Base-by-base conservation (phyloP, 495 filamentous ascomycete genomes). In the Monascus purpureus region DNA sequence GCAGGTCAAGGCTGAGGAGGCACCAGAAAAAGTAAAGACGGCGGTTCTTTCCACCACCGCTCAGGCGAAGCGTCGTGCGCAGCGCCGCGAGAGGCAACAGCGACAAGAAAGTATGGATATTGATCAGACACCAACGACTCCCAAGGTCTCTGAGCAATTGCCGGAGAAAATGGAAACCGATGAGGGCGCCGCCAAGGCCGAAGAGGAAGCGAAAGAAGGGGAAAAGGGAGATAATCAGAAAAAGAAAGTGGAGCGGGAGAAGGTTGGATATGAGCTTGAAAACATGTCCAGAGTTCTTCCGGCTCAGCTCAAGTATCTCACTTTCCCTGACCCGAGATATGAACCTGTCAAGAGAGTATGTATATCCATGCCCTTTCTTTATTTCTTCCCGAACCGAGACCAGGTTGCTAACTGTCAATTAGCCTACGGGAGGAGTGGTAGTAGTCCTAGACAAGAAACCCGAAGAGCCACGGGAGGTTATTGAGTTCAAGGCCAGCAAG, bases 221-320 rank as follows among this genome's bases (percentile, higher is more conserved):
- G 77, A 82, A 17, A 82, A 80, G 55, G 71, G 72, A 29, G 72
- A 72, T 32, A 48, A 53, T 9, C 53, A 62, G 38, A 80, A 75
- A 65, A 93, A 88, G 72, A 93, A 83, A 65, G 63, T 67, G 6
- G 92, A 96, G 60, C 93, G 90, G 60, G 90, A 97, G 58, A 94
- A 92, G 68, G 73, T 92, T 28, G 90, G 92, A 29, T 96, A 90
- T 49, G 84, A 92, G 39, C 62, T 96, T 33, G 83, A 93, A 48
- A 99, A 99, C 63, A 86, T 99, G 85, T 87, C 82, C 19, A 68
- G 92, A 35, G 87, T 96, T 18, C 69, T 99, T 13, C 92, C 88
- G 1, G 78, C 73, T 33, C 92, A 99, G 63, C 69, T 94, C 45
- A 93, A 88, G 57, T 95, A 83, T 51, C 86, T 96, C 49, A 92